Evolutionary conservation across 352 stramenopile species (phyloP).

Genomic region (Pythium rhizo-oryzae): DNA sequence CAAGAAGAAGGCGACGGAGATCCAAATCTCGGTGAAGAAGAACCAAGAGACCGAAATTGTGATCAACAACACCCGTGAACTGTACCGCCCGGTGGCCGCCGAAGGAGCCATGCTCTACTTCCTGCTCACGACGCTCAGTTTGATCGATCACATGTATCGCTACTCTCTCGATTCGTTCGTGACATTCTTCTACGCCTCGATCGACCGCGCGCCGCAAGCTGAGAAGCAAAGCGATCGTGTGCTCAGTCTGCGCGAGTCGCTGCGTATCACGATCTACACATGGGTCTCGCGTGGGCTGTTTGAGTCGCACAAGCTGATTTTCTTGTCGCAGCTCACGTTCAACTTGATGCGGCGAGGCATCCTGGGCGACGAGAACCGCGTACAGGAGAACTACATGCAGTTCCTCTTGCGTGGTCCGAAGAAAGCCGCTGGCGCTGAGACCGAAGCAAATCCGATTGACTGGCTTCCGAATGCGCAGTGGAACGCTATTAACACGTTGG

Average conservation of each 20-base stretch:
- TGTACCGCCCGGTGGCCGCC: conserved; percentile 88
- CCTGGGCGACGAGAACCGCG: conserved; percentile 92
- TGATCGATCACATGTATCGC: conserved; percentile 94
- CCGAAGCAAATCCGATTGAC: conserved; percentile 70
- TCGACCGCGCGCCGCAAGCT: conserved; percentile 37
- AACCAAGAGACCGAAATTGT: conserved; percentile 88
- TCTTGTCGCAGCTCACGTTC: conserved; percentile 88
- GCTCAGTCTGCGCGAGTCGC: conserved; percentile 59
- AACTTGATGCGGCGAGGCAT: conserved; percentile 76
- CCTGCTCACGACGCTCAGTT: conserved; percentile 86
- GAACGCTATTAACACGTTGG: conserved; percentile 91
- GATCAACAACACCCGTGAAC: conserved; percentile 91
- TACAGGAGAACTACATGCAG: conserved; percentile 95
- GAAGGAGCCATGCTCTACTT: conserved; percentile 94
- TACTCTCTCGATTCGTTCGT: conserved; percentile 93
- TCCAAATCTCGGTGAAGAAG: conserved; percentile 76
- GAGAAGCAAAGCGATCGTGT: conserved; percentile 49
- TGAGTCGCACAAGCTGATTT: conserved; percentile 91
- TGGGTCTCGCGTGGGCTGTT: conserved; percentile 92
- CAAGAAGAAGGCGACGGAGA: conserved; percentile 90
- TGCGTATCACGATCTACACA: conserved; percentile 88
- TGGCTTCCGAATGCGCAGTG: conserved; percentile 89
- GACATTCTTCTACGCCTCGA: conserved; percentile 84
- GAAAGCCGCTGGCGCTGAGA: conserved; percentile 67
- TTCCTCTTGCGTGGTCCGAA: conserved; percentile 86